phyloP scores from a whole-genome alignment of 768 basidiomycete genomes.

The Holtermannia corniformis region DNA sequence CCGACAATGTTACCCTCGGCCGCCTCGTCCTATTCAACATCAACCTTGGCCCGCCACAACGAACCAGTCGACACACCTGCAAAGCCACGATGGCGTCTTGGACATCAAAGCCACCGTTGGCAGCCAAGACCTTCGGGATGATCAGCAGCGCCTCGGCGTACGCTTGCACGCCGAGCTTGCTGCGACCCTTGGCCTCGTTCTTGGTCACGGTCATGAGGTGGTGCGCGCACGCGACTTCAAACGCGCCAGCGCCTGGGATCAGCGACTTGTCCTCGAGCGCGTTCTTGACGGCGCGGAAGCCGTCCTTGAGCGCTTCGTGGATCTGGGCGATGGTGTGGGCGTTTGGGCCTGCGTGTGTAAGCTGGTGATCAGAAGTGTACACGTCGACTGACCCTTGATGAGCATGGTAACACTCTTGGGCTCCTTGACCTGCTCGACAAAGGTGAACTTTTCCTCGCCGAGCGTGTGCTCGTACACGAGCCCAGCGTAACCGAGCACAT shows the following conservation, averaged over 20 bases:
- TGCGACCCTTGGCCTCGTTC: constrained; percentile 79
- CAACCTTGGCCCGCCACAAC: neutral
- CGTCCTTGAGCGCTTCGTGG: constrained; percentile 95
- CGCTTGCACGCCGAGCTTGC: constrained; percentile 94
- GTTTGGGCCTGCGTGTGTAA: constrained; percentile 57
- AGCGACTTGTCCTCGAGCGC: constrained; percentile 80
- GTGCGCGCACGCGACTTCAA: constrained; percentile 83
- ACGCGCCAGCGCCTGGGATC: constrained; percentile 95
- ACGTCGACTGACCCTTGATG: constrained; percentile 61
- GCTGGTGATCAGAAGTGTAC: neutral
- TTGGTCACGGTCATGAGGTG: constrained; percentile 72
- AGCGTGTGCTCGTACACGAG: constrained; percentile 98
- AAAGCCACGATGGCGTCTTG: constrained; percentile 87
- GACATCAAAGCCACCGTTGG: constrained; percentile 94
- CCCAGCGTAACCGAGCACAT: constrained; percentile 91
- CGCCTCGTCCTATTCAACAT: constrained; percentile 64
- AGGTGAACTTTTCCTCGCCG: constrained; percentile 97
- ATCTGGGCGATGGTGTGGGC: constrained; percentile 92
- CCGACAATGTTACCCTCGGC: constrained; percentile 90
- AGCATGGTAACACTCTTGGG: constrained; percentile 92
- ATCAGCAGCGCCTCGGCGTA: constrained; percentile 89
- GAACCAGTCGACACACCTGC: constrained; percentile 53
- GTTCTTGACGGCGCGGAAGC: constrained; percentile 92
- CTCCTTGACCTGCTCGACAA: constrained; percentile 89
- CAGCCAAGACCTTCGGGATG: constrained; percentile 92